phyloP scores from a whole-genome alignment of 768 basidiomycete genomes.

The Lentinula boryana region DNA sequence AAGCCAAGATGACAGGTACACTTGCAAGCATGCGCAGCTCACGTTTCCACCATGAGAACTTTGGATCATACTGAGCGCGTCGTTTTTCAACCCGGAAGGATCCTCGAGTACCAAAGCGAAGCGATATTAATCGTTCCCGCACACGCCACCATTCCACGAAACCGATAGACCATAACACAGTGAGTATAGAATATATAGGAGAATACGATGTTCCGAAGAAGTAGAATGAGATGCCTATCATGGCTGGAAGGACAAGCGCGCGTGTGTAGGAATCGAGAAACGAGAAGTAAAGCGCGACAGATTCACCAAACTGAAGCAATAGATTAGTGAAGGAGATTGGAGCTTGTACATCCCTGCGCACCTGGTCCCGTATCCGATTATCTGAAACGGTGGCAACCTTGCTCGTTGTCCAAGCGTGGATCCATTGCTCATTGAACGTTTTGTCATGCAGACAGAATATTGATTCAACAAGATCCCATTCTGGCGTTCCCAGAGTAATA shows the following conservation, averaged over 20 bases:
- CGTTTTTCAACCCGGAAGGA: slow-evolving; percentile 73
- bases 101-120: slow-evolving; percentile 76
- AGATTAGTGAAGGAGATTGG: not conserved
- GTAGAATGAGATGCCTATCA: slow-evolving; percentile 64
- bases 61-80: slow-evolving; percentile 52
- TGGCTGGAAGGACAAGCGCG: slow-evolving; percentile 71
- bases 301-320: slow-evolving; percentile 61
- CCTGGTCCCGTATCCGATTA: slow-evolving; percentile 69
- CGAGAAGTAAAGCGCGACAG: slow-evolving; percentile 81
- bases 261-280: slow-evolving; percentile 84
- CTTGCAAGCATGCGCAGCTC: slow-evolving; percentile 65
- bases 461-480: slow-evolving; percentile 78
- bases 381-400: slow-evolving; percentile 60
- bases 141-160: slow-evolving; percentile 95
- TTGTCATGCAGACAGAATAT: slow-evolving; percentile 84
- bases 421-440: slow-evolving; percentile 75
- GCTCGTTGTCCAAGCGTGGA: slow-evolving; percentile 65
- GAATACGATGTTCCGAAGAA: slow-evolving; percentile 70
- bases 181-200: slow-evolving; percentile 64
- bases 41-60: slow-evolving; percentile 68
- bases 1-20: slow-evolving; percentile 67
- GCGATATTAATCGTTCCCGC: slow-evolving; percentile 72
- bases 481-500: slow-evolving; percentile 60
- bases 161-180: slow-evolving; percentile 78
- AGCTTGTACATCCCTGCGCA: slow-evolving; percentile 20